Evolutionary conservation across 1,139 yeast species (phyloP).

Genomic region (Saccharomyces hybrid): DNA sequence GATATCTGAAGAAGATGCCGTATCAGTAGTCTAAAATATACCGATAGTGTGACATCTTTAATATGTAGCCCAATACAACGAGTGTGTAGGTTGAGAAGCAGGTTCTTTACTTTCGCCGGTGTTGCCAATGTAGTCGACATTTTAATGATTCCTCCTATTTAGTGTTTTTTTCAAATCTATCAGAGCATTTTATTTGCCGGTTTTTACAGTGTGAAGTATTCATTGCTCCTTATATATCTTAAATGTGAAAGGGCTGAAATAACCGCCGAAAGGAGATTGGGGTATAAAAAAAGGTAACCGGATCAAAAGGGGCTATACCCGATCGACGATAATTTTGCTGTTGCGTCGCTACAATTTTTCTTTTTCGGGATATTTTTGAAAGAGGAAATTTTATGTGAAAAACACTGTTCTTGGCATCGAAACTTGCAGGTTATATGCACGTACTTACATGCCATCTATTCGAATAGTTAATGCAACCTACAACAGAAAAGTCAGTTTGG

Average conservation of each 20-base stretch:
- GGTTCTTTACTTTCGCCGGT: constrained; percentile 4
- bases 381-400: background rate
- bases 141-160: background rate
- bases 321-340: background rate
- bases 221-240: background rate
- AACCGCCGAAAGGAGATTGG: background rate
- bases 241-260: background rate
- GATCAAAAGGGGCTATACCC: background rate
- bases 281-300: background rate
- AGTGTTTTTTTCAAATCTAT: too few species aligned
- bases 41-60: constrained; percentile 11
- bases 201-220: too few species aligned
- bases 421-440: background rate
- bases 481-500: background rate
- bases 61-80: constrained; percentile 20
- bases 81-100: constrained; percentile 12
- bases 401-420: background rate
- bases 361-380: background rate
- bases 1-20: constrained; percentile 18
- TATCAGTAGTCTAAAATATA: constrained; percentile 15
- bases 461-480: too few species aligned
- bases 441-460: too few species aligned
- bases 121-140: background rate
- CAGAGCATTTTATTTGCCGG: too few species aligned
- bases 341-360: background rate